A percentile compares a stretch with the other conserved stretches of the same genome.
These are phyloP conservation scores for Kernera saxatilis DNA, from an alignment of 345 rosid genomes.

Conservation along the genomic window DNA sequence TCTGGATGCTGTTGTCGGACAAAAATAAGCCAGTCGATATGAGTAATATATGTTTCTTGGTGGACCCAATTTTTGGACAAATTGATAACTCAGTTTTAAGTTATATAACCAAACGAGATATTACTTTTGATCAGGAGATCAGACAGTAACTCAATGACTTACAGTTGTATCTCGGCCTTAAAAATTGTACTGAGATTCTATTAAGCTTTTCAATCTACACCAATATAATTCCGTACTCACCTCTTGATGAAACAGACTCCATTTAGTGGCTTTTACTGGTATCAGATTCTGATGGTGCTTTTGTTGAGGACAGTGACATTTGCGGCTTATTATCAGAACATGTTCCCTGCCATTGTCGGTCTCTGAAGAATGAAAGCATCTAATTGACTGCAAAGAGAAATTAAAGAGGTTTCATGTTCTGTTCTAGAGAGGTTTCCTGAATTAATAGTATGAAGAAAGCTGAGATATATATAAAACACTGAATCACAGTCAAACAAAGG, in stretches of 20 bases:
- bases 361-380: neutral
- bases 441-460: neutral
- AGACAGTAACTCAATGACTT: neutral
- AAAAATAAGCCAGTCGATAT: slow-evolving; percentile 8
- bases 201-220: slow-evolving; percentile 2
- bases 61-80: neutral
- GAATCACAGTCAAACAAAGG: neutral
- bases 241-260: slow-evolving; percentile 1
- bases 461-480: neutral
- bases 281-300: slow-evolving; percentile 14
- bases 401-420: neutral
- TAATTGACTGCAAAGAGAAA: neutral
- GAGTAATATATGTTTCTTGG: neutral
- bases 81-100: neutral
- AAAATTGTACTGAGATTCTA: neutral
- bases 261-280: slow-evolving; percentile 1
- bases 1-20: neutral
- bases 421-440: neutral
- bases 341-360: neutral
- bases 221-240: neutral
- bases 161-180: neutral
- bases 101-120: slow-evolving; percentile 6
- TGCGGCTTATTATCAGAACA: slow-evolving; percentile 13
- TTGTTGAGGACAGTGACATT: slow-evolving; percentile 8
- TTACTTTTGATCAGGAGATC: neutral